Conservation (phyloP, 805 yeast genomes). For the Barnettozyma californica region DNA sequence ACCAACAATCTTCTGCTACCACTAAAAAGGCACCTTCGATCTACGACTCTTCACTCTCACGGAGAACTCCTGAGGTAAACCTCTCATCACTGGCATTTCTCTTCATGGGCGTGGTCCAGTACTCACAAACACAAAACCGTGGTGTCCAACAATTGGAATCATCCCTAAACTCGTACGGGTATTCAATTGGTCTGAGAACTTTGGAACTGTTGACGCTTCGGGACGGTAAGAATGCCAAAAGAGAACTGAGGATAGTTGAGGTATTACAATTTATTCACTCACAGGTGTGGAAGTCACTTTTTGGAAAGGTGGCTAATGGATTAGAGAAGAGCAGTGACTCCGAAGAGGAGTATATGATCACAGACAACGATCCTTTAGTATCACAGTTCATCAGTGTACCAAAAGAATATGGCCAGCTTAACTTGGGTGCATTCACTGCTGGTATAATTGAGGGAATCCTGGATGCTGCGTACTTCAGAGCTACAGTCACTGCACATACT, state of each 20-base stretch:
- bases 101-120: constrained; percentile 64
- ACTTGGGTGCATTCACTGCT: constrained; percentile 79
- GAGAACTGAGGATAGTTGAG: constrained; percentile 63
- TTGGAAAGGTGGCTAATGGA: constrained; percentile 70
- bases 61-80: constrained; percentile 63
- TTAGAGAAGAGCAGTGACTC: constrained; percentile 66
- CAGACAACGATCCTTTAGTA: constrained; percentile 67
- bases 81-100: constrained; percentile 62
- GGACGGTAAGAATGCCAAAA: constrained; percentile 60
- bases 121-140: constrained; percentile 54
- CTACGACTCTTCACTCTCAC: constrained; percentile 64
- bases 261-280: constrained; percentile 68
- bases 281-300: constrained; percentile 65
- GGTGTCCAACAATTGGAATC: constrained; percentile 64
- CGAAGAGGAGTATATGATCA: constrained; percentile 55
- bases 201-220: constrained; percentile 65
- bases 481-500: constrained; percentile 78
- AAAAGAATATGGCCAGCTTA: constrained; percentile 68
- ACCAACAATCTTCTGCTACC: constrained; percentile 14
- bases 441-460: constrained; percentile 82
- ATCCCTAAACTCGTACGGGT: constrained; percentile 67
- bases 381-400: constrained; percentile 75
- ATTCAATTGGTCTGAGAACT: constrained; percentile 67
- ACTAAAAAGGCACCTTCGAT: constrained; percentile 28
- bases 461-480: constrained; percentile 66